phyloP scores from a whole-genome alignment of 2,329 filamentous ascomycete genomes.

The Ciborinia camelliae region DNA sequence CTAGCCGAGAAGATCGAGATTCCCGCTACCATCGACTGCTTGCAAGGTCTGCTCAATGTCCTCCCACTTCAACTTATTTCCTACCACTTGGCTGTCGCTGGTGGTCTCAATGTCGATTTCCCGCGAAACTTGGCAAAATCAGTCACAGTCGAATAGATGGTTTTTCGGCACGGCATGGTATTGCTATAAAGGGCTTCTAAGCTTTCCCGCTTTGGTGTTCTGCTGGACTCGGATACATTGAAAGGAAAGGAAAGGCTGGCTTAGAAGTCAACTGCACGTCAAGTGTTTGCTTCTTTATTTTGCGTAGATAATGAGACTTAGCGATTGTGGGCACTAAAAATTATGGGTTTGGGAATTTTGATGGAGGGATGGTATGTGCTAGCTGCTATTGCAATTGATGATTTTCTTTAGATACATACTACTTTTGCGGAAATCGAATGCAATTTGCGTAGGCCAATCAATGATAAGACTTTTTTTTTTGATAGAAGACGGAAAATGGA shows the following conservation, averaged over 20 bases:
- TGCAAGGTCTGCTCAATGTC: slow-evolving; percentile 97
- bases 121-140: slow-evolving; percentile 98
- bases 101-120: slow-evolving; percentile 97
- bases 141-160: slow-evolving; percentile 86
- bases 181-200: slow-evolving; percentile 17
- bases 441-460: slow-evolving; percentile 1
- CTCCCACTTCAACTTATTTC: slow-evolving; percentile 96
- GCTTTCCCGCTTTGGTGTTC: slow-evolving; percentile 24
- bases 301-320: slow-evolving; percentile 14
- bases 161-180: slow-evolving; percentile 1
- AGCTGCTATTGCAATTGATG: slow-evolving; percentile 5
- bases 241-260: background rate
- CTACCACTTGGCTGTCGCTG: slow-evolving; percentile 96
- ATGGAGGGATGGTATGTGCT: slow-evolving; percentile 4
- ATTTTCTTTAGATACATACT: slow-evolving; percentile 1
- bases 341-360: slow-evolving; percentile 5
- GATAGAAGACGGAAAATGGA: background rate
- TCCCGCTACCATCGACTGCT: slow-evolving; percentile 87
- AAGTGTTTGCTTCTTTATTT: slow-evolving; percentile 9
- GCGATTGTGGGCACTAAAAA: slow-evolving; percentile 13
- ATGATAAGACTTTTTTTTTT: background rate
- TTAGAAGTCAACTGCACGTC: slow-evolving; percentile 4
- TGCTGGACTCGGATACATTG: slow-evolving; percentile 9
- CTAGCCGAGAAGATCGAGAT: slow-evolving; percentile 98
- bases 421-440: slow-evolving; percentile 2